Evolutionary conservation across 495 filamentous ascomycete genomes (phyloP), one percentile per base, ranked within the genome.

Genomic region (Poronia punctata): DNA sequence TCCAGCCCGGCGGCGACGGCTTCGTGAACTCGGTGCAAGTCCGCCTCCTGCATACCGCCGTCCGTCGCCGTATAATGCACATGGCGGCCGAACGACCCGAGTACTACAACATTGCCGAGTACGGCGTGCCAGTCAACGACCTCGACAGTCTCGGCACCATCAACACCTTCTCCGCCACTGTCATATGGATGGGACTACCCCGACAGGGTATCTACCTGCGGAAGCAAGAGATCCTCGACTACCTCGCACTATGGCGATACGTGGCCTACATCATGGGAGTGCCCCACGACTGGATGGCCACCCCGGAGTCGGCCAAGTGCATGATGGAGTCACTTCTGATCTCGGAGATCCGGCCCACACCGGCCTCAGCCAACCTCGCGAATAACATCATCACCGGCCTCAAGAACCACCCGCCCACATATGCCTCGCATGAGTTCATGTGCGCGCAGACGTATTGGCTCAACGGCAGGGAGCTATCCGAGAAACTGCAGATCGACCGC

Each of bases 241-340:
- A 86, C 47, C 66, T 86, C 35, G 83, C 84, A 0, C 62, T 89
- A 0, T 89, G 85, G 86, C 71, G 84, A 1, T 78, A 84, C 20
- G 72, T 88, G 14, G 82, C 75, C 1, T 68, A 84, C 49, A 74
- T 88, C 30, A 70, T 88, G 56, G 86, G 83, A 1, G 76, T 75
- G 3, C 82, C 82, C 1, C 76, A 72, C 0, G 66, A 76, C 23
- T 59, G 54, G 22, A 76, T 88, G 40, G 62, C 64, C 14, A 75
- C 62, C 15, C 65, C 75, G 1, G 60, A 59, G 7, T 68, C 65
- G 19, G 79, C 80, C 0, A 74, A 68, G 45, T 63, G 65, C 0
- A 67, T 77, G 45, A 80, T 86, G 76, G 83, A 88, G 37, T 76
- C 73, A 1, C 50, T 86, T 2, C 41, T 82, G 0, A 52, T 74